Base-by-base conservation (phyloP, 2,329 filamentous ascomycete species). In the Esteya vermicola region DNA sequence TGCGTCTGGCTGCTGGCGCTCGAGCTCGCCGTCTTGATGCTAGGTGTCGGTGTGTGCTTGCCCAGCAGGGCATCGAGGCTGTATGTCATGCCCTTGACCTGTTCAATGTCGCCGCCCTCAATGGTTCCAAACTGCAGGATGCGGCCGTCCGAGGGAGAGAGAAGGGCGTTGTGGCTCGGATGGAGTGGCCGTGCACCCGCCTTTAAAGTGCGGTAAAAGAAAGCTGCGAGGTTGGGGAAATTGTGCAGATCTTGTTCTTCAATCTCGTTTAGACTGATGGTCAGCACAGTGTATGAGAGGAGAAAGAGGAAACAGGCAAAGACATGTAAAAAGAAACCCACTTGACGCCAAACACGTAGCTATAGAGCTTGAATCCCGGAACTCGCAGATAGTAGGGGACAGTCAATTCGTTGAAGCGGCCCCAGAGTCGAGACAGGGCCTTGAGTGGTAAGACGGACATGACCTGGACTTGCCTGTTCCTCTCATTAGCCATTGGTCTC, bases 81-180 rank as follows among this genome's bases (percentile, higher is more conserved):
- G 61, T 98, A 98, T 1, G 91, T 98, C 70, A 98, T 91, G 44
- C 91, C 91, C 62, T 98, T 98, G 47, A 98, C 89, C 62, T 98
- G 91, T 58, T 98, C 91, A 33, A 98, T 93, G 54, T 95, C 85
- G 36, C 89, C 88, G 52, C 88, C 78, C 52, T 93, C 81, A 42
- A 98, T 95, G 50, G 78, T 78, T 10, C 91, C 91, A 51, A 86
- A 95, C 52, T 96, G 89, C 21, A 98, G 72, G 34, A 98, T 72
- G 47, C 82, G 81, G 35, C 91, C 91, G 57, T 98, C 91, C 6
- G 91, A 77, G 1, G 91, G 93, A 1, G 85, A 91, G 8, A 96
- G 64, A 6, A 98, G 63, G 9, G 85, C 82, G 52, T 83, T 80
- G 2, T 75, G 72, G 49, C 89, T 77, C 2, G 84, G 75, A 53